Percentiles rank a stretch among this genome's conserved stretches.
phyloP scores from a whole-genome alignment of 176 grass and related monocot species.

The Metroxylon sagu region DNA sequence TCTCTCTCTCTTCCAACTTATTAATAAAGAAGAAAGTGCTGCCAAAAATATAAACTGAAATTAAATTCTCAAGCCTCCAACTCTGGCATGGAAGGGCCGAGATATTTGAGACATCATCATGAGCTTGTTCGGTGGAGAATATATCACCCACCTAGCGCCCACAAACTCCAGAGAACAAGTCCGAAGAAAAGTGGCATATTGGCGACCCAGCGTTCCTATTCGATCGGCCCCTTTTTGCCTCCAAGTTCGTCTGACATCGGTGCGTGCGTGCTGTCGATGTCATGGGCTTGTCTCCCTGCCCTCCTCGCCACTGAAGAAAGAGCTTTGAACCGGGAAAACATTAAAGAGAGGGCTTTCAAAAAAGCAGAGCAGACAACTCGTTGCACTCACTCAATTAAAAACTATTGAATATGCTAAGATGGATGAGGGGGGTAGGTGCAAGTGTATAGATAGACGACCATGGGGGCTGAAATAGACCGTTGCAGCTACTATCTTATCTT shows the following conservation, averaged over 20 bases:
- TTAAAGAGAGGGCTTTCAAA: neutral
- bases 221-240: neutral
- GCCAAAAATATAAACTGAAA: neutral
- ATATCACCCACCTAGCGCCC: neutral
- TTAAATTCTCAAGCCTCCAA: neutral
- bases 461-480: neutral
- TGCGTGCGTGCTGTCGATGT: neutral
- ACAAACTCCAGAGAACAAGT: constrained; percentile 18
- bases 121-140: too few species aligned
- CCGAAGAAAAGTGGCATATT: constrained; percentile 21
- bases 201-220: constrained; percentile 5
- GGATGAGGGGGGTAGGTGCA: too few species aligned
- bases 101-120: too few species aligned
- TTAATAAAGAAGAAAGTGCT: neutral
- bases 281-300: neutral
- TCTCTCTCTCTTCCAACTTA: constrained; percentile 4
- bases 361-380: neutral
- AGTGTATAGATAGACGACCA: too few species aligned
- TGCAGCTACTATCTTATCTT: neutral
- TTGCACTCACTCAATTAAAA: too few species aligned
- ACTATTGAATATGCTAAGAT: too few species aligned
- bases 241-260: neutral
- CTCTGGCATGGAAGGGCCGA: too few species aligned
- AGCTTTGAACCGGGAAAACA: neutral
- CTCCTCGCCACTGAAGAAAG: neutral